These are phyloP conservation scores for Hyphodiscus sp. DNA, from an alignment of 2,329 filamentous ascomycete genomes.

Conservation along the genomic window DNA sequence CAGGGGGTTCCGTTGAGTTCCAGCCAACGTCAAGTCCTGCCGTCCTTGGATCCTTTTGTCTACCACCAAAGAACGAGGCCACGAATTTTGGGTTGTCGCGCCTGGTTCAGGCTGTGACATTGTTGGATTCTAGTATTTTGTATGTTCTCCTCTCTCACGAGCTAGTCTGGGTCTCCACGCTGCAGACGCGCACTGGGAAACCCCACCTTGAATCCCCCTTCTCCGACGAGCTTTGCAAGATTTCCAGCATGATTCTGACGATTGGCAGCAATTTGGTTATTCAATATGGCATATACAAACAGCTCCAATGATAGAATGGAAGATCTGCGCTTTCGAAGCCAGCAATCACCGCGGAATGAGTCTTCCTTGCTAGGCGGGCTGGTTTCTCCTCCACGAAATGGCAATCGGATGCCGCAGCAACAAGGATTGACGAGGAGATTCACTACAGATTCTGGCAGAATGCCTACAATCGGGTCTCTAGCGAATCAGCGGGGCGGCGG, in stretches of 20 bases:
- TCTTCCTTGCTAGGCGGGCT: conserved; percentile 61
- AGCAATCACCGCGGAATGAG: conserved; percentile 74
- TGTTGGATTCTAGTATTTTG: neutral
- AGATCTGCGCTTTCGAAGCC: conserved; percentile 70
- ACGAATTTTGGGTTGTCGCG: neutral
- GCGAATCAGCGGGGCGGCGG: conserved; percentile 24
- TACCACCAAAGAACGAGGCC: neutral
- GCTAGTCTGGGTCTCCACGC: neutral
- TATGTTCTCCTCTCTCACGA: conserved; percentile 1
- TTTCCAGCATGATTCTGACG: neutral
- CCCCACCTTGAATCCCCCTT: conserved; percentile 18
- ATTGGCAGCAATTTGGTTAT: conserved; percentile 22
- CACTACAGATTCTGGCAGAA: conserved; percentile 82
- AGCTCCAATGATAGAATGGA: conserved; percentile 64
- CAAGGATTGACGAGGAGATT: conserved; percentile 79
- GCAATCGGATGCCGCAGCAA: conserved; percentile 54
- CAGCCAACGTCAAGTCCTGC: neutral
- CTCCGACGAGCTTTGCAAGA: conserved; percentile 6
- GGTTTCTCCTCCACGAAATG: conserved; percentile 67
- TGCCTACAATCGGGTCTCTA: conserved; percentile 59
- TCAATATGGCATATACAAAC: conserved; percentile 58
- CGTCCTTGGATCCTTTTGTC: neutral
- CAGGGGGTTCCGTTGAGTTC: neutral
- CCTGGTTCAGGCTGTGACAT: neutral
- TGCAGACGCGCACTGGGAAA: conserved; percentile 3